A percentile compares a stretch with the other conserved stretches of the same genome.
phyloP scores from a whole-genome alignment of 352 stramenopile species.

The Phytophthora kernoviae region DNA sequence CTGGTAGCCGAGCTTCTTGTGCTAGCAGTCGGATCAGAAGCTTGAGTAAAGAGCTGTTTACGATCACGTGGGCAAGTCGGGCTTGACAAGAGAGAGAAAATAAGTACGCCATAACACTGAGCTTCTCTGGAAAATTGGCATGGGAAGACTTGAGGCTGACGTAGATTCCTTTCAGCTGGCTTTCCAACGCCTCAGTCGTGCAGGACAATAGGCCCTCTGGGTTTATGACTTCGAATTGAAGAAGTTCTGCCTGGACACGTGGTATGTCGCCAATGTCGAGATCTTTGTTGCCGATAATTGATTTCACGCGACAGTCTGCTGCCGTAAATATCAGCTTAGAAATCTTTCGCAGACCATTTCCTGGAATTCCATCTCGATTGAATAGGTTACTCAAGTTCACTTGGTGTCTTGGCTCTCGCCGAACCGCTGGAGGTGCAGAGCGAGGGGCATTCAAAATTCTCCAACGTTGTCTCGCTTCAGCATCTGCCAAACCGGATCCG shows the following conservation, averaged over 20 bases:
- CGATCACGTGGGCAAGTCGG: constrained; percentile 78
- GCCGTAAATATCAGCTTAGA: constrained; percentile 67
- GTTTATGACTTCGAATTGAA: constrained; percentile 47
- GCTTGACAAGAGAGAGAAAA: constrained; percentile 55
- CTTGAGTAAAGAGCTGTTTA: constrained; percentile 80
- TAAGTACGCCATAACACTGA: constrained; percentile 63
- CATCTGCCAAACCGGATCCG: background rate
- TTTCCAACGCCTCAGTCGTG: constrained; percentile 57
- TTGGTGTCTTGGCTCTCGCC: background rate
- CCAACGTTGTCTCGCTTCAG: constrained; percentile 14
- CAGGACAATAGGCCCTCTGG: constrained; percentile 50
- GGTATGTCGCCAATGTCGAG: constrained; percentile 48
- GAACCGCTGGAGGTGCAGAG: constrained; percentile 34
- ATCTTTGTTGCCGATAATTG: constrained; percentile 61
- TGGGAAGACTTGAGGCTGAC: constrained; percentile 53
- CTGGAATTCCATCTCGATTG: constrained; percentile 34
- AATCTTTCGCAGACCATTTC: constrained; percentile 44
- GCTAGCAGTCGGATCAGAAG: constrained; percentile 62
- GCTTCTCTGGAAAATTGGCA: constrained; percentile 37
- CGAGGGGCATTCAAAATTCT: constrained; percentile 25
- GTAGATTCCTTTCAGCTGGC: constrained; percentile 80
- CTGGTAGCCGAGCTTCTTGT: constrained; percentile 24
- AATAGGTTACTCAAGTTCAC: constrained; percentile 35
- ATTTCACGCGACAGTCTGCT: constrained; percentile 60
- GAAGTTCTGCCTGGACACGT: constrained; percentile 22